Evolutionary conservation across 768 basidiomycete genomes (phyloP), one percentile per base, ranked within the genome.

Genomic region (Nidula microcarpa): DNA sequence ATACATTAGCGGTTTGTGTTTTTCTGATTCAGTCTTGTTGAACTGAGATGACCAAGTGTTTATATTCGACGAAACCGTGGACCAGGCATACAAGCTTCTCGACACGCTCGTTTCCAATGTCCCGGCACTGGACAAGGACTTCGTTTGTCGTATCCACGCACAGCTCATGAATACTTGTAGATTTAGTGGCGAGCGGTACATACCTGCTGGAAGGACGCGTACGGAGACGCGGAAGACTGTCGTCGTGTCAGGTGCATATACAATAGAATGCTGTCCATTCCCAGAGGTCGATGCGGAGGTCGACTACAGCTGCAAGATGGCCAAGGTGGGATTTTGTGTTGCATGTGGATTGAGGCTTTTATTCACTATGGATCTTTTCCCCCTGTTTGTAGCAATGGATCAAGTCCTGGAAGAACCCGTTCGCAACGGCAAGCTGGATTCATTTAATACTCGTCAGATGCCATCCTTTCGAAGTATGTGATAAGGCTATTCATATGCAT

Each of bases 401-500:
- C 43, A 60, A 53, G 49, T 52, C 52, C 10, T 65, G 61, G 63
- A 48, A 57, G 33, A 67, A 68, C 36, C 65, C 67, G 23, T 69
- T 69, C 44, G 62, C 65, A 3, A 63, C 61, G 1, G 64, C 67
- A 32, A 66, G 65, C 49, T 71, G 68, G 68, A 52, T 65, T 13
- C 68, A 68, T 57, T 51, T 68, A 6, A 52, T 64, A 0, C 43
- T 70, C 32, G 62, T 54, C 9, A 57, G 63, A 18, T 66, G 65
- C 34, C 69, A 70, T 59, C 69, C 66, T 2, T 68, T 70, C 39
- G 58, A 66, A 47, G 66, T 67, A 54, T 2, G 59, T 57, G 48
- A 46, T 54, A 8, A 11, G 39, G 13, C 39, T 41, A 41, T 13
- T 5, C 16, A 3, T 13, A 13, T 16, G 16, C 13, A 41, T 16